Base-by-base conservation (phyloP, 2,329 filamentous ascomycete species). In the Xylariomycetidae sp. region DNA sequence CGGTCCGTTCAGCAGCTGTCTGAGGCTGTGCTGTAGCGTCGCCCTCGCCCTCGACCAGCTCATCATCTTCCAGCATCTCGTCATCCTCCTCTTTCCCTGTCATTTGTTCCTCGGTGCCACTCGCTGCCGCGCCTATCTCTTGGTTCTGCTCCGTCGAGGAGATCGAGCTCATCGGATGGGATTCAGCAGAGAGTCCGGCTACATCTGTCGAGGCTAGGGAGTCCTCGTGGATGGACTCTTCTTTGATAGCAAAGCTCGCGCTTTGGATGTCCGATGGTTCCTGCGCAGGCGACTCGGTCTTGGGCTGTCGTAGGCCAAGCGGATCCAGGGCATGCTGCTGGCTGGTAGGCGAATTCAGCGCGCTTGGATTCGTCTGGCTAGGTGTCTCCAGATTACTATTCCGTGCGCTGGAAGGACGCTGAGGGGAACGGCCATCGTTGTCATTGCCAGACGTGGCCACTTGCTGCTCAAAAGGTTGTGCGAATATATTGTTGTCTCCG, bases 381-480 rank as follows among this genome's bases (percentile, higher is more conserved):
- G 80, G 76, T 39, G 83, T 66, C 19, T 77, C 76, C 29, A 87
- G 67, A 19, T 71, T 65, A 51, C 55, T 58, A 30, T 51, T 56
- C 22, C 58, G 52, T 29, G 52, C 53, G 37, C 54, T 56, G 38
- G 57, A 52, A 22, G 57, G 58, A 26, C 61, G 60, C 31, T 60
- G 59, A 48, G 61, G 59, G 26, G 50, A 45, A 34, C 47, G 28
- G 34, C 39, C 37, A 22, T 59, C 59, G 38, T 57, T 48, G n/a
- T 37, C 34, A 44, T 53, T 57, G 43, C 58, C 58, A 37, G 53
- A 50, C 22, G 59, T 52, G 35, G 46, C 48, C 31, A 56, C 44
- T 35, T 54, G 60, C 53, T 67, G 61, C 33, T 63, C 61, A 46
- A 65, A 70, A 10, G 64, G 35, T 39, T 65, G 65, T 28, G 63